Evolutionary conservation across 371 early-diverging fungal species (phyloP), one percentile per base, ranked within the genome.

Genomic region (Syncephalastrum monosporum): DNA sequence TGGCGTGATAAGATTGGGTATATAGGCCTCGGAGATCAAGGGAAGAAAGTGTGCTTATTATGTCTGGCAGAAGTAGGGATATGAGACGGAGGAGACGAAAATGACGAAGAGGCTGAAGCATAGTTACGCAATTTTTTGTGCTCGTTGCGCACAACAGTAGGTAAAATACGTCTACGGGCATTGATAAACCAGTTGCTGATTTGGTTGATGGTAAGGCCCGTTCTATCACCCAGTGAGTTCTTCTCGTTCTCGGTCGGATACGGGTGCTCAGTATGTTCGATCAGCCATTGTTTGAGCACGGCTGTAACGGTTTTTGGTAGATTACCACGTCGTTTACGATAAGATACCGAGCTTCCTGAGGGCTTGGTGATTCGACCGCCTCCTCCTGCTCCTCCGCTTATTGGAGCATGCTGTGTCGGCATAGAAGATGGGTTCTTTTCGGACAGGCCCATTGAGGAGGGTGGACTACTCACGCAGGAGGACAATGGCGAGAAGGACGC

Each of bases 181-280:
- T 92, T 92, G 89, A 21, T 21, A 21, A 21, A 21, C 21, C 21
- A 21, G 21, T 21, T 21, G 21, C 21, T 21, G 21, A 21, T 83
- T 65, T 92, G 92, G 51, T 81, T 81, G 55, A 84, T 53, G 1
- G 75, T 83, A 51, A 92, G 60, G 4, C 82, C 82, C 0, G 90
- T 89, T 19, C 73, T 65, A 21, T 70, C 61, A 1, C 79, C 71
- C 24, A 90, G 69, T 10, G 56, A 56, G 24, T 68, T 65, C 66
- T 92, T 92, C 54, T 89, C 86, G 4, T 79, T 79, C 50, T 89
- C 90, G 10, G 81, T 82, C 0, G 92, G 92, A 64, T 89, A 92
- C 1, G 92, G 91, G 52, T 90, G 83, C 49, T 75, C 77, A 29
- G 74, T 74, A 61, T 91, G 78, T 46, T 85, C 79, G 60, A 82